Base-by-base conservation (phyloP, 2,329 filamentous ascomycete species). In the Aspergillus awamori region DNA sequence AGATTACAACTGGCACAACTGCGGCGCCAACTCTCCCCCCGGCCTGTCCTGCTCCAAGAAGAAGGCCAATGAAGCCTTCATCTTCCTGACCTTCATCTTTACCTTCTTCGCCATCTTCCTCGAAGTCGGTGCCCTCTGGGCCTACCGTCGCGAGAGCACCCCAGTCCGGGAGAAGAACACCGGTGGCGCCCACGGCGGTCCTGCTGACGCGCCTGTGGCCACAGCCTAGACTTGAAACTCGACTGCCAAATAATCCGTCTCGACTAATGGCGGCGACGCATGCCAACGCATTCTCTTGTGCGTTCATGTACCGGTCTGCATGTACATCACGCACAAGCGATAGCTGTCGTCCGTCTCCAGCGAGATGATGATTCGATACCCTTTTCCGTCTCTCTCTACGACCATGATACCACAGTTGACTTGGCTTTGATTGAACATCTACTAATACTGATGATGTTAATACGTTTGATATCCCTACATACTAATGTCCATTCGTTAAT, bases 11-110 rank as follows among this genome's bases (percentile, higher is more conserved):
- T 59, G 64, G 54, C 43, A 65, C 15, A 43, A 67, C 36, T 81
- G 79, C 68, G 62, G 36, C 56, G 43, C 63, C 28, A 68, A 72
- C 52, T 62, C 74, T 3, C 79, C 80, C 1, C 69, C 71, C 1
- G 69, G 69, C 47, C 57, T 72, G 15, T 51, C 57, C 30, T 81
- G 79, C 67, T 63, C 64, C 8, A 65, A 70, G 38, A 82, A 82
- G 68, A 69, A 72, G 52, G 74, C 78, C 20, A 77, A 74, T 48
- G 75, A 81, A 65, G 64, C 79, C 0, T 82, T 82, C 59, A 77
- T 78, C 38, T 81, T 81, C 69, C 59, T 81, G 1, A 72, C 77
- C 26, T 81, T 81, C 65, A 76, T 81, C 70, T 79, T 78, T 63
- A 77, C 77, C 22, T 71, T 79, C 61, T 66, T 75, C 53, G 75